Evolutionary conservation across 2,329 filamentous ascomycete species (phyloP), one percentile per base, ranked within the genome.

Genomic region (Dothiorella sarmentorum): DNA sequence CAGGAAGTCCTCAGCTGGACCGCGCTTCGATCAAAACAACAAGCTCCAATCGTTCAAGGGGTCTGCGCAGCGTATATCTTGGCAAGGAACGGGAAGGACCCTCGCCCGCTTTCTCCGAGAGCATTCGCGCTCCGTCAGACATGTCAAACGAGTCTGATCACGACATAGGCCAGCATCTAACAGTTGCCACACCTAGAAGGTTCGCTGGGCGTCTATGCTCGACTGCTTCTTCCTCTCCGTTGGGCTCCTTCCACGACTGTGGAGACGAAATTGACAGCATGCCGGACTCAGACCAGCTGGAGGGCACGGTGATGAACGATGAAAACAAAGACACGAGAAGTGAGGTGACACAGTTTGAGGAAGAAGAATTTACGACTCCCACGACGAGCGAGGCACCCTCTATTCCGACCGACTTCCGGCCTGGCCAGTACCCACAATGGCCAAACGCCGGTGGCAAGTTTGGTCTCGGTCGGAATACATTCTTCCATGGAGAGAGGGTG

Each of bases 351-450:
- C 27, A 43, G 18, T 35, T 44, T 11, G 53, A 56, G 45, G 44
- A 35, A 2, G 52, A 56, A 7, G 40, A 44, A 9, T 24, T 37
- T 1, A 44, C 53, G 20, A 56, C 53, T 15, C 53, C 53, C 15
- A 52, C 45, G 33, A 31, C 47, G 26, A 51, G 47, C 31, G 47
- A 51, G 18, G 20, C 47, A 17, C 40, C 45, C 11, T 33, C 35
- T 3, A 52, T 59, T 31, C 45, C 45, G 18, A 52, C 44, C 24
- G 56, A 59, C 10, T 59, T 43, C 56, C 35, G 24, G 2, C 37
- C 56, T 26, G 45, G 56, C 18, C 56, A 59, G 17, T 59, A 59
- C 26, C 56, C 56, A 3, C 26, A 37, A 15, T 59, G 56, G 56
- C 56, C 56, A n/a, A 37, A 45, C 18, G 44, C 37, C 10, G 18